Percentiles rank a stretch among this genome's conserved stretches.
Conservation (phyloP, 805 yeast species). For the Schizosaccharomyces cryophilus region DNA sequence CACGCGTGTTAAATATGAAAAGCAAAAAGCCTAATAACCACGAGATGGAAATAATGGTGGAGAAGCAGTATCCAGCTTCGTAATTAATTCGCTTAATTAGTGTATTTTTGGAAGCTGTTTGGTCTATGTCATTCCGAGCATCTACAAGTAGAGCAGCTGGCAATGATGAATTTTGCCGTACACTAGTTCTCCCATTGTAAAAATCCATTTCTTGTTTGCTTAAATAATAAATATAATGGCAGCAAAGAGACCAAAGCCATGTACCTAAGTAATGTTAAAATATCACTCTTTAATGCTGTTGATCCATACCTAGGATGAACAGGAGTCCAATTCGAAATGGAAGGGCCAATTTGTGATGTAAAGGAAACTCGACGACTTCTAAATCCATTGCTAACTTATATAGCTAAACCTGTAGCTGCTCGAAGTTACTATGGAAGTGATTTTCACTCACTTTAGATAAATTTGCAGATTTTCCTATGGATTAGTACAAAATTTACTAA, state of each 20-base stretch:
- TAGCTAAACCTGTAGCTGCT: no score
- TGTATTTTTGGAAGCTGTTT: background rate
- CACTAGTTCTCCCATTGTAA: background rate
- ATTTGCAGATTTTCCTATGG: no score
- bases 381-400: background rate
- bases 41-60: background rate
- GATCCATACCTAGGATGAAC: background rate
- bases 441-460: no score
- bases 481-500: no score
- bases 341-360: background rate
- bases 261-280: background rate
- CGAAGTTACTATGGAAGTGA: no score
- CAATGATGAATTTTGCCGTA: no score
- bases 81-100: background rate
- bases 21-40: background rate
- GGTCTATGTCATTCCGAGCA: background rate
- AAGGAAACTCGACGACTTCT: background rate
- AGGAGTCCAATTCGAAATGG: background rate
- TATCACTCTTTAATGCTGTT: background rate
- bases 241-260: background rate
- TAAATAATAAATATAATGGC: background rate
- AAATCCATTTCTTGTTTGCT: background rate
- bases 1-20: background rate
- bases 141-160: background rate
- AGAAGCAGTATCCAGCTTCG: background rate